A percentile compares a stretch with the other conserved stretches of the same genome.
These are phyloP conservation scores for Fusarium napiforme DNA, from an alignment of 2,329 filamentous ascomycete genomes.

Conservation along the genomic window DNA sequence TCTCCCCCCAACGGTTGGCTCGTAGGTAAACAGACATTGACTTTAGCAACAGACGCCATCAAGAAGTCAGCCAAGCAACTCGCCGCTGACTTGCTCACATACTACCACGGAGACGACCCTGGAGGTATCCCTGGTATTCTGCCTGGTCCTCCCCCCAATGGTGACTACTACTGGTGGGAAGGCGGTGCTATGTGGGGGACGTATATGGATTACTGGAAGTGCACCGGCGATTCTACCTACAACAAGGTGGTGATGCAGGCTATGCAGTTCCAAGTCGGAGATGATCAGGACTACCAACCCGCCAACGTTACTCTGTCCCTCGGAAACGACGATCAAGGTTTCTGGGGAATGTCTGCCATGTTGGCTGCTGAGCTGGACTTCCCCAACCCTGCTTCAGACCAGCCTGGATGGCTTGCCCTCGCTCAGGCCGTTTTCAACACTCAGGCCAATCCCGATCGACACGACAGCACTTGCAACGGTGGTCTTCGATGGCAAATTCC, in stretches of 20 bases:
- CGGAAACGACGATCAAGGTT: conserved; percentile 74
- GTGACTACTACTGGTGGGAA: conserved; percentile 75
- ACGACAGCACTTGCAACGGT: conserved; percentile 64
- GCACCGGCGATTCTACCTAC: conserved; percentile 68
- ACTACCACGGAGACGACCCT: conserved; percentile 58
- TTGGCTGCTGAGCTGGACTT: conserved; percentile 68
- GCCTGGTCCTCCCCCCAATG: conserved; percentile 58
- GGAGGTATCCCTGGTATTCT: conserved; percentile 60
- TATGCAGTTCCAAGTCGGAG: conserved; percentile 64
- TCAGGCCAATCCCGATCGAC: conserved; percentile 65
- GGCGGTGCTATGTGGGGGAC: conserved; percentile 70
- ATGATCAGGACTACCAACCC: conserved; percentile 66
- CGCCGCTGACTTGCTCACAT: conserved; percentile 58
- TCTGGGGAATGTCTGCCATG: conserved; percentile 75
- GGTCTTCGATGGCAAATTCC: conserved; percentile 84
- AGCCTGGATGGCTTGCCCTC: conserved; percentile 66
- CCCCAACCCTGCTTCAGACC: conserved; percentile 60
- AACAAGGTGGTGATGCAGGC: conserved; percentile 64
- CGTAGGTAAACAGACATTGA: conserved; percentile 23
- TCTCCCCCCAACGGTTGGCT: neutral
- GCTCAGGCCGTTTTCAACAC: conserved; percentile 73
- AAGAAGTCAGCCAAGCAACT: conserved; percentile 53
- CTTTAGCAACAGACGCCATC: conserved; percentile 49
- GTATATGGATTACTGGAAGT: conserved; percentile 72
- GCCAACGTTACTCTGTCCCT: conserved; percentile 61